phyloP scores from a whole-genome alignment of 2,329 filamentous ascomycete species.

The Pseudogymnoascus sp. region DNA sequence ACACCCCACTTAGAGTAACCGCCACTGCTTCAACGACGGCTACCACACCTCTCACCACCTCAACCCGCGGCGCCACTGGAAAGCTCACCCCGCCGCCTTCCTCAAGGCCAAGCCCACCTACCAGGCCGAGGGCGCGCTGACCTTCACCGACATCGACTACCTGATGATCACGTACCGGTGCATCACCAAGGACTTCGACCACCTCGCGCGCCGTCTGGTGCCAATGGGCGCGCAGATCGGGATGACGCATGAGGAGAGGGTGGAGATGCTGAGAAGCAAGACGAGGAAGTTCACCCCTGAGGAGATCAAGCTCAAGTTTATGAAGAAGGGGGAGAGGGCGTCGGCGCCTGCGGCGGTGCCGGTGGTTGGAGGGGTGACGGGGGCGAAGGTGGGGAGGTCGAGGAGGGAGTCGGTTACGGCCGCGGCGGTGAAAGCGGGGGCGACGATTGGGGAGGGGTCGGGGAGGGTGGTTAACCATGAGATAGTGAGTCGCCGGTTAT shows the following conservation, averaged over 20 bases:
- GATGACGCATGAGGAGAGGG: constrained; percentile 55
- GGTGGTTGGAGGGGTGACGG: neutral
- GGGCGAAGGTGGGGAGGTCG: neutral
- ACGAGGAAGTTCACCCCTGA: constrained; percentile 58
- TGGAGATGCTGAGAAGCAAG: constrained; percentile 52
- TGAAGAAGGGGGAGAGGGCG: neutral
- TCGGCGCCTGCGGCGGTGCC: neutral
- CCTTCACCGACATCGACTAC: constrained; percentile 77
- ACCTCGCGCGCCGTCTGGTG: constrained; percentile 61
- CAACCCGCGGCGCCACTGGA: constrained; percentile 71
- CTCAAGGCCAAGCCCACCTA: constrained; percentile 61
- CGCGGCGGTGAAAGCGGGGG: neutral
- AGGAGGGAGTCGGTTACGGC: neutral
- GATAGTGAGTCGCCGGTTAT: neutral
- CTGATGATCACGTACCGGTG: constrained; percentile 64
- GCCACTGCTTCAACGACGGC: constrained; percentile 74
- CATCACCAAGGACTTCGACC: constrained; percentile 60
- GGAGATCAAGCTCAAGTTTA: constrained; percentile 53
- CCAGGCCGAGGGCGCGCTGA: constrained; percentile 56
- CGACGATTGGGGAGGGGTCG: neutral
- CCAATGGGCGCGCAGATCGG: constrained; percentile 64
- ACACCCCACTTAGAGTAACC: constrained; percentile 58
- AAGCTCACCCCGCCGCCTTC: constrained; percentile 68
- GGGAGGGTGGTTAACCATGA: constrained; percentile 5
- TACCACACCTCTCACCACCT: constrained; percentile 77